phyloP scores from a whole-genome alignment of 352 stramenopile species.

The Globisporangium irregulare region DNA sequence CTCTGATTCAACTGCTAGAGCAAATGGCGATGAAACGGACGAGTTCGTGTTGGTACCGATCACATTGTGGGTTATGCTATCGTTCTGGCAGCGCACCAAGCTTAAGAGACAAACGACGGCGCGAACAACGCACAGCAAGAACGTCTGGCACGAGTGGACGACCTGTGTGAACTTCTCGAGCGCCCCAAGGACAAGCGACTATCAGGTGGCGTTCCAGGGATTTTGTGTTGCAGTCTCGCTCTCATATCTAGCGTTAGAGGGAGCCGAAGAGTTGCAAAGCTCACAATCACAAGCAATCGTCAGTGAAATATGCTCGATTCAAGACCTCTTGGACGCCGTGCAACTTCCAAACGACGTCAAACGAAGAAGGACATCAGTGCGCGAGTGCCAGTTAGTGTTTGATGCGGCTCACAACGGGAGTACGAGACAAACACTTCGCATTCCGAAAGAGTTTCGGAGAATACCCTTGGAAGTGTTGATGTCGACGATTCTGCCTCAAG shows the following conservation, averaged over 20 bases:
- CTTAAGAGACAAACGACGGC: background rate
- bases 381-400: conserved; percentile 15
- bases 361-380: background rate
- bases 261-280: background rate
- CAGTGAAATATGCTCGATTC: conserved; percentile 15
- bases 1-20: background rate
- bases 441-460: conserved; percentile 8
- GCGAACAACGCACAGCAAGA: background rate
- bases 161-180: conserved; percentile 4
- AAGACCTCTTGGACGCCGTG: conserved; percentile 18
- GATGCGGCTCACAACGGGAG: no score
- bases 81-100: conserved; percentile 17
- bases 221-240: conserved; percentile 11
- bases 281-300: conserved; percentile 4
- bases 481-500: conserved; percentile 4
- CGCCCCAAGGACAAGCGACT: background rate
- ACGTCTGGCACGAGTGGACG: conserved; percentile 17
- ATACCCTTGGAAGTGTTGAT: conserved; percentile 15
- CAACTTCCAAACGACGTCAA: background rate
- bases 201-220: conserved; percentile 3
- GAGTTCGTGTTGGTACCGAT: conserved; percentile 19
- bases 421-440: background rate
- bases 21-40: background rate
- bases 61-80: conserved; percentile 17
- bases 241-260: background rate